Conservation (phyloP, 805 yeast genomes). For the Groenewaldozyma tartarivorans region DNA sequence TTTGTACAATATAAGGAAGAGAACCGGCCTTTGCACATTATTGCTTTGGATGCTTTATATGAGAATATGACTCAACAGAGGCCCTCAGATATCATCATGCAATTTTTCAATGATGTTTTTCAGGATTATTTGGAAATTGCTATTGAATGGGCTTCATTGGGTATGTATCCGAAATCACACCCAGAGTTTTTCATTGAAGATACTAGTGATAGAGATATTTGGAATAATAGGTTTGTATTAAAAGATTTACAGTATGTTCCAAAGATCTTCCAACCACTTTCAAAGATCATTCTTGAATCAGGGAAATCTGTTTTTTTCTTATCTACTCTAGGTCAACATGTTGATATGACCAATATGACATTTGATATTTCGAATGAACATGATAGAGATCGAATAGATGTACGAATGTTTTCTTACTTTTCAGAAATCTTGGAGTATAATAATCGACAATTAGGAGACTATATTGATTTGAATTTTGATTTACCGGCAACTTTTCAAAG, state of each 20-base stretch:
- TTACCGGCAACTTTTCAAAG: background rate
- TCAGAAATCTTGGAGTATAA: background rate
- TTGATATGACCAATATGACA: background rate
- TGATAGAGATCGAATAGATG: background rate
- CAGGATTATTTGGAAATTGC: slow-evolving; percentile 1
- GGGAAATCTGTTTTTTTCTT: slow-evolving; percentile 4
- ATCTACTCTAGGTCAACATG: background rate
- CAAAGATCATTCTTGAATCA: background rate
- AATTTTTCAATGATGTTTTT: background rate
- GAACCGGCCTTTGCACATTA: slow-evolving; percentile 3
- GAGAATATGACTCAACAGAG: background rate
- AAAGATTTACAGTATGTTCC: background rate
- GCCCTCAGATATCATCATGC: background rate
- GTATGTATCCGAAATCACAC: background rate
- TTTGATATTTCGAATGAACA: background rate
- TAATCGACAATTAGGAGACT: background rate
- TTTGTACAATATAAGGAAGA: too few species aligned
- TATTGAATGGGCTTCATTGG: background rate
- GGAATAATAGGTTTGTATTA: background rate
- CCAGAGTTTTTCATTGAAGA: background rate
- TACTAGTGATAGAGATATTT: background rate
- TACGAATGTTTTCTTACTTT: background rate
- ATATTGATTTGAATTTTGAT: background rate
- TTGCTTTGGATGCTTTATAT: slow-evolving; percentile 6
- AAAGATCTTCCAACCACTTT: background rate